phyloP scores from a whole-genome alignment of 2,329 filamentous ascomycete species.

The Herpomyces periplanetae region DNA sequence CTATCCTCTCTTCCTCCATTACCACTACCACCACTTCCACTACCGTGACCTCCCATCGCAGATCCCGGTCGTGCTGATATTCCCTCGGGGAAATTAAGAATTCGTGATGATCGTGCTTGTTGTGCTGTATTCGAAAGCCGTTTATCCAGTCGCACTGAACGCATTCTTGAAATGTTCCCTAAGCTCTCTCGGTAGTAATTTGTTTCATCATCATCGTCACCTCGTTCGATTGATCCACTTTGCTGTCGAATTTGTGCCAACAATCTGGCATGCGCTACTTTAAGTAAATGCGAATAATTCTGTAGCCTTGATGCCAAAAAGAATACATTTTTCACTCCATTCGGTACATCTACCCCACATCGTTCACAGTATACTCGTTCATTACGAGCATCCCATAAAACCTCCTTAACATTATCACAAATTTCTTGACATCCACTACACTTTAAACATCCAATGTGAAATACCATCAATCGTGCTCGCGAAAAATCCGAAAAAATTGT shows the following conservation, averaged over 20 bases:
- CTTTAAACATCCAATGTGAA: conserved; percentile 39
- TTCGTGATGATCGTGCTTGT: conserved; percentile 54
- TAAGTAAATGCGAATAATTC: conserved; percentile 70
- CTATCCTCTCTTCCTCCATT: too few relatives aligned
- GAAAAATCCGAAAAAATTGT: too few relatives aligned
- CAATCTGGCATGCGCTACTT: conserved; percentile 58
- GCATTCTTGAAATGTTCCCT: conserved; percentile 60
- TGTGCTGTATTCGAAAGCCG: conserved; percentile 71
- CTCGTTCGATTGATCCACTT: conserved; percentile 26
- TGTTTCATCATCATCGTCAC: conserved; percentile 14
- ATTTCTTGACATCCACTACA: conserved; percentile 32
- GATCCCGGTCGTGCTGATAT: conserved; percentile 26
- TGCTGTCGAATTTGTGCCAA: conserved; percentile 34
- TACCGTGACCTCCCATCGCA: conserved; percentile 17
- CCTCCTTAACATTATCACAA: conserved; percentile 23
- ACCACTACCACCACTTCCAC: conserved; percentile 14
- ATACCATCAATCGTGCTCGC: too few relatives aligned
- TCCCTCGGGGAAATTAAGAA: conserved; percentile 55
- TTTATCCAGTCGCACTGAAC: conserved; percentile 74
- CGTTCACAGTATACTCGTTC: conserved; percentile 26
- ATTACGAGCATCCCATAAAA: conserved; percentile 24
- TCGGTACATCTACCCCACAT: conserved; percentile 19
- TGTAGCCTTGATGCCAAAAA: conserved; percentile 44
- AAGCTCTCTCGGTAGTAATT: conserved; percentile 79
- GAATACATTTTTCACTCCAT: conserved; percentile 20